Evolutionary conservation across 306 rosid species (phyloP).

Genomic region (Astragalus membranaceus): DNA sequence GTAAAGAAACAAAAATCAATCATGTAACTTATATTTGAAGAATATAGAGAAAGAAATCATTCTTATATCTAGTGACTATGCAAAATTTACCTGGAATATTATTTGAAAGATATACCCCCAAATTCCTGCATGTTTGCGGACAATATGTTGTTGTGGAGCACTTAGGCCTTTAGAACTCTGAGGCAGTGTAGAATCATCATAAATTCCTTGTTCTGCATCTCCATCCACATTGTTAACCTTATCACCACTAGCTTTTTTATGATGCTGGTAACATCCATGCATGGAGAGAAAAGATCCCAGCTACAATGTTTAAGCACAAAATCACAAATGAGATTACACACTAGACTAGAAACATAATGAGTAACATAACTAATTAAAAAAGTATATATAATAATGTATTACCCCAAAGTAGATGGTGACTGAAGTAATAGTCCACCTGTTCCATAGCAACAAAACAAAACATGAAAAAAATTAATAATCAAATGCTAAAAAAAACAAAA

Average conservation of each 20-base stretch:
- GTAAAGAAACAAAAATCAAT: conserved; percentile 5
- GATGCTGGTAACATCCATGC: conserved; percentile 71
- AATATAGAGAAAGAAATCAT: not conserved
- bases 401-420: conserved; percentile 94
- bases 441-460: conserved; percentile 16
- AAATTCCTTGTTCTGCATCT: conserved; percentile 63
- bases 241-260: conserved; percentile 72
- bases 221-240: conserved; percentile 69
- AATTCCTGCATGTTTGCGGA: conserved; percentile 65
- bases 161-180: conserved; percentile 25
- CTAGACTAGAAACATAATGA: not conserved
- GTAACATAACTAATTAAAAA: not conserved
- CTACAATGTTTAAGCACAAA: conserved; percentile 34
- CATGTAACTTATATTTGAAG: not conserved
- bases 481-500: not conserved
- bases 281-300: conserved; percentile 82
- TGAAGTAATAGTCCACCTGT: conserved; percentile 89
- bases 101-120: conserved; percentile 81
- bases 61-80: not conserved
- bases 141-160: conserved; percentile 24
- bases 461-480: conserved; percentile 2
- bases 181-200: conserved; percentile 27
- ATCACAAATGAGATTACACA: not conserved
- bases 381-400: not conserved
- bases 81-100: conserved; percentile 62